A percentile compares a stretch with the other conserved stretches of the same genome.
These are phyloP conservation scores for Citrus medica DNA, from an alignment of 345 rosid genomes.

Conservation along the genomic window DNA sequence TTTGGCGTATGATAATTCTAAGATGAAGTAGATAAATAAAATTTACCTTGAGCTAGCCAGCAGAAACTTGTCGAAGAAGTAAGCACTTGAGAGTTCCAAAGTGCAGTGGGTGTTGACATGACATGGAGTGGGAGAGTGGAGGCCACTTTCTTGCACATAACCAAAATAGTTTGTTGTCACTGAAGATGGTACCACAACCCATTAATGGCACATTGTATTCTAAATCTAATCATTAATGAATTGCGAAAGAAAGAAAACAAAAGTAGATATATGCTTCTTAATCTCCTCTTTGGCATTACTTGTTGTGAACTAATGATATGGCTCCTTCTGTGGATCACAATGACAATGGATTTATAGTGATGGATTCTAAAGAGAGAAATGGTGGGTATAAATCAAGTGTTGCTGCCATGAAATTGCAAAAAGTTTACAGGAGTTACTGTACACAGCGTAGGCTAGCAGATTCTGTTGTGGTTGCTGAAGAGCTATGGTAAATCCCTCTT, in stretches of 20 bases:
- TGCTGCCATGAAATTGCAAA: constrained; percentile 38
- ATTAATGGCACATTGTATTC: constrained; percentile 5
- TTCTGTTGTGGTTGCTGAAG: constrained; percentile 38
- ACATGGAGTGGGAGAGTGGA: background rate
- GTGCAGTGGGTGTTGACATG: constrained; percentile 2
- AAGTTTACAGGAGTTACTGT: constrained; percentile 35
- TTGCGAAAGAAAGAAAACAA: background rate
- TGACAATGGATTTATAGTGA: constrained; percentile 2
- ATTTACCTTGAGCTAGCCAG: background rate
- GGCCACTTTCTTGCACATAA: background rate
- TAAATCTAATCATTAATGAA: constrained; percentile 2
- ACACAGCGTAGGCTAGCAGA: constrained; percentile 34
- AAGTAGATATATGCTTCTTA: background rate
- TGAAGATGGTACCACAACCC: constrained; percentile 4
- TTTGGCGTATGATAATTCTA: background rate
- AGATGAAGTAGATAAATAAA: background rate
- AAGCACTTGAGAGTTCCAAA: background rate
- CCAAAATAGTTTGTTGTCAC: constrained; percentile 1
- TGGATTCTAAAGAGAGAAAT: background rate
- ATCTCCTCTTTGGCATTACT: background rate
- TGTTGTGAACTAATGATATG: background rate
- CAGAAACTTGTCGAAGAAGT: background rate
- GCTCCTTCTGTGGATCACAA: background rate
- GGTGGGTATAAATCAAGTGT: background rate
- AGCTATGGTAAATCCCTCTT: constrained; percentile 27